A percentile compares a stretch with the other conserved stretches of the same genome.
These are phyloP conservation scores for Adansonia gregorii DNA, from an alignment of 441 rosid genomes.

Conservation along the genomic window DNA sequence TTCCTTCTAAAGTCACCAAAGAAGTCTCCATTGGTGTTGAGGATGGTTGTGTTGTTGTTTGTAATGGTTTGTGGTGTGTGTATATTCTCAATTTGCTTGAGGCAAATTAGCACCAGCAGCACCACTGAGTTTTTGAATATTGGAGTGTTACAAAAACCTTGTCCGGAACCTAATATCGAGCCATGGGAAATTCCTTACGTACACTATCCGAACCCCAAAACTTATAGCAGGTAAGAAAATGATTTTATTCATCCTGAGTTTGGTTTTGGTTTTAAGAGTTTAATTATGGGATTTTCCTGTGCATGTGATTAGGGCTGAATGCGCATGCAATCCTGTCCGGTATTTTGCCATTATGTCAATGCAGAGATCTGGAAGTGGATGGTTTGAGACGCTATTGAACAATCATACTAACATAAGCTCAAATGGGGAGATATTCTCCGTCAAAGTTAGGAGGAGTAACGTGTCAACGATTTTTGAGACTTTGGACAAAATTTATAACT, in stretches of 20 bases:
- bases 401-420: conserved; percentile 96
- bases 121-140: conserved; percentile 46
- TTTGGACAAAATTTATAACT: conserved; percentile 74
- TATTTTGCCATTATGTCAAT: conserved; percentile 92
- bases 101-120: conserved; percentile 56
- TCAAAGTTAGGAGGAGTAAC: conserved; percentile 84
- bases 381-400: conserved; percentile 94
- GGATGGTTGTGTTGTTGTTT: conserved; percentile 62
- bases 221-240: conserved; percentile 70
- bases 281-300: conserved; percentile 27
- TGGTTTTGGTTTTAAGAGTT: conserved; percentile 6
- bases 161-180: conserved; percentile 73
- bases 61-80: conserved; percentile 69
- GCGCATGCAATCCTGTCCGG: conserved; percentile 85
- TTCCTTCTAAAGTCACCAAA: conserved; percentile 59
- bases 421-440: conserved; percentile 91
- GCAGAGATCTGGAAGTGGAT: conserved; percentile 99
- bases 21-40: conserved; percentile 66
- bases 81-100: conserved; percentile 65
- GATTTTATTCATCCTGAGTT: conserved; percentile 16
- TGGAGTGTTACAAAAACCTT: conserved; percentile 52
- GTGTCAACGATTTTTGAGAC: conserved; percentile 70
- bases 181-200: conserved; percentile 95
- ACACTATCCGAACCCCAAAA: conserved; percentile 81
- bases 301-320: conserved; percentile 66